Percentiles rank a stretch among this genome's conserved stretches.
Conservation (phyloP, 345 rosid genomes). For the Anacardium occidentale region DNA sequence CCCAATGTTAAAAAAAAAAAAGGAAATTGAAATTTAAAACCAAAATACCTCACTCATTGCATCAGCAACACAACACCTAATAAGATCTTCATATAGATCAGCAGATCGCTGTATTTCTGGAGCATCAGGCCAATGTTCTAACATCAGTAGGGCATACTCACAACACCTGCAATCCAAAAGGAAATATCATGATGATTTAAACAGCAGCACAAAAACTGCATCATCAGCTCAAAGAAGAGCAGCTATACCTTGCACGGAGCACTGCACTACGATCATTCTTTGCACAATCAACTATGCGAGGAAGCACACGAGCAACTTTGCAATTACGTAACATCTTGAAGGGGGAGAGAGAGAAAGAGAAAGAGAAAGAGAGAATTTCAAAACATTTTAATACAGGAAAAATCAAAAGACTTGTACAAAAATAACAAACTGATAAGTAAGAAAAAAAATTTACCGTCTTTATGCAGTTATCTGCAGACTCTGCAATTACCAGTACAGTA, state of each 20-base stretch:
- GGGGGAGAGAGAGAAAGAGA: slow-evolving; percentile 27
- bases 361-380: slow-evolving; percentile 27
- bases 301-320: slow-evolving; percentile 90
- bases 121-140: slow-evolving; percentile 98
- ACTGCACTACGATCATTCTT: slow-evolving; percentile 87
- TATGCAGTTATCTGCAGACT: slow-evolving; percentile 98
- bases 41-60: slow-evolving; percentile 96
- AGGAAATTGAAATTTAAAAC: neutral
- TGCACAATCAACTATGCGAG: slow-evolving; percentile 86
- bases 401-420: slow-evolving; percentile 12
- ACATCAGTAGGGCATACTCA: slow-evolving; percentile 89
- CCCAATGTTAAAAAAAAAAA: no score
- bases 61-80: slow-evolving; percentile 90
- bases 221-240: slow-evolving; percentile 9
- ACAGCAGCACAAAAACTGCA: slow-evolving; percentile 21
- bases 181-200: slow-evolving; percentile 10
- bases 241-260: slow-evolving; percentile 82
- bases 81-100: slow-evolving; percentile 85
- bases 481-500: slow-evolving; percentile 99
- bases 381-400: neutral
- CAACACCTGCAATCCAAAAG: slow-evolving; percentile 63
- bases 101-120: slow-evolving; percentile 92
- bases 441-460: slow-evolving; percentile 62
- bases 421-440: neutral
- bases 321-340: slow-evolving; percentile 88